Conservation (phyloP, 257 asterid genomes). For the Solanum dulcamara region DNA sequence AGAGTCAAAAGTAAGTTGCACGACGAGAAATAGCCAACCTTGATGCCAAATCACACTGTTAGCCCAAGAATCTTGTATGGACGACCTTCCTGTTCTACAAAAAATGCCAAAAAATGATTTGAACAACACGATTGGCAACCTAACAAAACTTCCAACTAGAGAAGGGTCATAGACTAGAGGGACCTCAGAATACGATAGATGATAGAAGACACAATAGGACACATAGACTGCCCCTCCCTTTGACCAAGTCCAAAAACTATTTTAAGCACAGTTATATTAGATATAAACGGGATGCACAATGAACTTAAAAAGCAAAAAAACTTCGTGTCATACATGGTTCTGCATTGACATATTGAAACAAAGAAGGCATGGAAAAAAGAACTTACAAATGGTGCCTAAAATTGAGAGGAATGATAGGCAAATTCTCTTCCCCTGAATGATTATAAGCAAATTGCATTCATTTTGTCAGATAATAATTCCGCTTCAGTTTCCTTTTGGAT, state of each 20-base stretch:
- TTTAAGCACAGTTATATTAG: neutral
- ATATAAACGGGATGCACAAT: neutral
- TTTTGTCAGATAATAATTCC: neutral
- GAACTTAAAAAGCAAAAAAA: neutral
- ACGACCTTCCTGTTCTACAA: slow-evolving; percentile 77
- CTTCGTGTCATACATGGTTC: neutral
- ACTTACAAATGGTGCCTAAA: neutral
- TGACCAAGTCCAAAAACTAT: neutral
- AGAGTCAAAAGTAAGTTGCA: neutral
- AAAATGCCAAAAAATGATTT: slow-evolving; percentile 6
- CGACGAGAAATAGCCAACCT: slow-evolving; percentile 30
- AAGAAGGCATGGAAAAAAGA: neutral
- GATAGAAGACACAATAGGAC: neutral
- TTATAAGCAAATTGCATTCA: neutral
- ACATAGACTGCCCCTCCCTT: neutral
- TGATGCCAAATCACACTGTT: slow-evolving; percentile 71
- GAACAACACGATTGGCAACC: slow-evolving; percentile 7
- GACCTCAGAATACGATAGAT: neutral
- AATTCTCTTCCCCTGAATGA: neutral
- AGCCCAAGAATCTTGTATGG: slow-evolving; percentile 78
- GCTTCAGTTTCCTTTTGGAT: neutral
- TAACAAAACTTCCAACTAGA: neutral
- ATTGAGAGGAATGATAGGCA: neutral
- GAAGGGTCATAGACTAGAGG: neutral
- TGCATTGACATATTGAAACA: neutral